Base-by-base conservation (phyloP, 345 rosid species). In the Hypericum perforatum region DNA sequence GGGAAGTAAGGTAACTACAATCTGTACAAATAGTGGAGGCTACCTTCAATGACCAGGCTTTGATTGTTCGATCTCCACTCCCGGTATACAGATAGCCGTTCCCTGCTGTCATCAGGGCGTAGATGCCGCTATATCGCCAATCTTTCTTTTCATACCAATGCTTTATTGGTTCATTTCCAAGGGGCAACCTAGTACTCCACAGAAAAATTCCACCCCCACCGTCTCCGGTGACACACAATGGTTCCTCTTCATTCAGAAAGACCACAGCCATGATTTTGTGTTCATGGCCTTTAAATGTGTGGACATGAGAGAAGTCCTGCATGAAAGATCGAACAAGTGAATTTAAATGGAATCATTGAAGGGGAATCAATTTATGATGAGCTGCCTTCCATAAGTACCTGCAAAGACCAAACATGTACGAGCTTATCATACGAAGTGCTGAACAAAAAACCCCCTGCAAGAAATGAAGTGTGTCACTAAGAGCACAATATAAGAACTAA, bases 71-170 rank as follows among this genome's bases (percentile, higher is more conserved):
- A 74, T 91, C 96, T 65, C 98, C 98, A 70, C 98, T 75, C 51
- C 98, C 98, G 44, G 87, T 74, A 49, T 85, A 91, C 43, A 87
- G 79, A 70, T 67, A 62, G 11, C 84, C 84, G 38, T 77, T 70
- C 46, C 78, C 88, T 11, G 87, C 73, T 64, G 70, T 62, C 14
- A 92, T 68, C 71, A 87, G 57, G 42, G 95, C 74, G 63, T 87
- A 95, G 59, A 91, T 81, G 47, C 98, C 98, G 48, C 87, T 79
- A 70, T 82, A 91, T 39, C 92, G 82, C 98, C 98, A 91, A 76
- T 91, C 98, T 66, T 82, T 81, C 74, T 77, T 71, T 68, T 87
- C 98, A 38, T 70, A 72, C 98, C 95, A 91, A 67, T 78, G 82
- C 63, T 74, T 87, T 14, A 81, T 49, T 8, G 89, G 92, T 57